A percentile compares a stretch with the other conserved stretches of the same genome.
phyloP scores from a whole-genome alignment of 108 stramenopile species.

The Ochromonas danica region DNA sequence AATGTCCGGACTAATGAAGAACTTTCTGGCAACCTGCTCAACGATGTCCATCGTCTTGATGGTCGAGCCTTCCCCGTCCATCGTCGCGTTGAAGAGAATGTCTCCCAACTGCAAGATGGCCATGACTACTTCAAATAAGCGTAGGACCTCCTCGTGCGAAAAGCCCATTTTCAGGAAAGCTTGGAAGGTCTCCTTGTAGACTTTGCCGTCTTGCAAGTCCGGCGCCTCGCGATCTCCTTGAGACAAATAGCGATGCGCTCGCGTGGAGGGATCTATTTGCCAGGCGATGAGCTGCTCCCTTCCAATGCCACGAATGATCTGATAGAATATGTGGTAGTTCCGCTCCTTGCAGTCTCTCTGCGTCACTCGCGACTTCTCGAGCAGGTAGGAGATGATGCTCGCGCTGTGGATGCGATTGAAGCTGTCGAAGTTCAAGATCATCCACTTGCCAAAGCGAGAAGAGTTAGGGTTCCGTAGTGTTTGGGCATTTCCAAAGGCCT shows the following conservation, averaged over 20 bases:
- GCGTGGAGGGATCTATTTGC: background rate
- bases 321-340: conserved; percentile 36
- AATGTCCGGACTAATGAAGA: background rate
- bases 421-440: conserved; percentile 8
- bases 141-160: background rate
- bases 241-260: background rate
- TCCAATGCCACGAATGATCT: conserved; percentile 16
- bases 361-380: conserved; percentile 31
- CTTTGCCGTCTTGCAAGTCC: background rate
- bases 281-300: background rate
- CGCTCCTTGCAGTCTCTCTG: conserved; percentile 10
- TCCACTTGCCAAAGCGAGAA: conserved; percentile 37
- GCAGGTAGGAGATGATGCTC: conserved; percentile 21
- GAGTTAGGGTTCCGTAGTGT: conserved; percentile 31
- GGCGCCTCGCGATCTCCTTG: background rate
- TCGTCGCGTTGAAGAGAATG: background rate
- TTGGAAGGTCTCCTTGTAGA: background rate
- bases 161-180: conserved; percentile 30
- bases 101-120: conserved; percentile 12
- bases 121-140: background rate
- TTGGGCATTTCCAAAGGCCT: conserved; percentile 32
- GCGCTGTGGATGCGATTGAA: background rate
- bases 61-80: conserved; percentile 19
- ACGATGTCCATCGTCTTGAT: background rate
- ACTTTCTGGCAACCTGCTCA: background rate